These are phyloP conservation scores for Emydomyces testavorans DNA, from an alignment of 2,329 filamentous ascomycete genomes.

Conservation along the genomic window DNA sequence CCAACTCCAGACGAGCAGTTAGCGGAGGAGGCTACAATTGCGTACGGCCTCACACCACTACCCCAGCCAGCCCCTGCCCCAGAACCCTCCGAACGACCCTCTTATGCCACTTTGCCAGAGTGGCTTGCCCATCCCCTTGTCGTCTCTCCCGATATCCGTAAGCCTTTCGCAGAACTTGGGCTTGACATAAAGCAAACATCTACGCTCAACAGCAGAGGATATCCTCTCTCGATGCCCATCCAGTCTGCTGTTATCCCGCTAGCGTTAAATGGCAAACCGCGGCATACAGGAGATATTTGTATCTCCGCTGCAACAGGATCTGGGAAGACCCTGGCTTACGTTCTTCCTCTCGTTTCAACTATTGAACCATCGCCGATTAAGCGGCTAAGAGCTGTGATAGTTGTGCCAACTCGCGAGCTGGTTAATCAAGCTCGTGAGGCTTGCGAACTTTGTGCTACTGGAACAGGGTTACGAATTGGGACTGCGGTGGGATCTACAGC, in stretches of 20 bases:
- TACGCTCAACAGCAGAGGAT: conserved; percentile 56
- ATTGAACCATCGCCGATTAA: conserved; percentile 55
- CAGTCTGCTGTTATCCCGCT: conserved; percentile 72
- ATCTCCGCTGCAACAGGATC: conserved; percentile 91
- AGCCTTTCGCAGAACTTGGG: conserved; percentile 53
- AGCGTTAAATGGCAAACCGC: conserved; percentile 53
- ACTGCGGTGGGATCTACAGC: conserved; percentile 72
- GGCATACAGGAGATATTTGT: conserved; percentile 64
- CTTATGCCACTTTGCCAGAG: conserved; percentile 64
- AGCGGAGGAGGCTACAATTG: conserved; percentile 27
- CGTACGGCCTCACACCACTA: conserved; percentile 66
- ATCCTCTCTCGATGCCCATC: conserved; percentile 62
- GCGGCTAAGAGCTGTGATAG: conserved; percentile 63
- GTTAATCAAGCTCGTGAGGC: conserved; percentile 75
- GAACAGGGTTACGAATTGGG: conserved; percentile 64
- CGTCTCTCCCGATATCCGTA: conserved; percentile 49
- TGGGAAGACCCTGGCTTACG: conserved; percentile 87
- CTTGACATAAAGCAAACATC: conserved; percentile 50
- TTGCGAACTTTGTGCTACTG: conserved; percentile 60
- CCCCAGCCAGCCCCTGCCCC: conserved; percentile 58
- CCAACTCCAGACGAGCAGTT: conserved; percentile 4
- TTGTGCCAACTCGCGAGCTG: conserved; percentile 82
- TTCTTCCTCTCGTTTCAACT: conserved; percentile 70
- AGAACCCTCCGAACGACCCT: conserved; percentile 47
- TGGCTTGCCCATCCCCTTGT: conserved; percentile 72